Evolutionary conservation across 441 rosid genomes (phyloP), one percentile per base, ranked within the genome.

Genomic region (Populus hybrid): DNA sequence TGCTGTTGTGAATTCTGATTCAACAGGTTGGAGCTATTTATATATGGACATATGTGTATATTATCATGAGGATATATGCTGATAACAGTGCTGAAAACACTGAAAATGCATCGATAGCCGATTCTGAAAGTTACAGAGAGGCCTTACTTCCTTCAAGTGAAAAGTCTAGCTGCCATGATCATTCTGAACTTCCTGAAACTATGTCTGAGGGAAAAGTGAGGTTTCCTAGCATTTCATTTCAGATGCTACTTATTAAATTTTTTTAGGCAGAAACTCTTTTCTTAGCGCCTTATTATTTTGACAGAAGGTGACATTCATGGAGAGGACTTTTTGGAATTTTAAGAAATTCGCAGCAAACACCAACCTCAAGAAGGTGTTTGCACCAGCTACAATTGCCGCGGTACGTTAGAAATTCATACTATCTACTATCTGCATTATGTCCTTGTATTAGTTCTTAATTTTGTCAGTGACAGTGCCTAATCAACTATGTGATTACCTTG

Each of bases 1-100:
- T 46, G 20, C 20, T 26, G 30, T 1, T 66, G 69, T 66, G 36
- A 66, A 11, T 5, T 23, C 10, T 67, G 28, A 30, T 30, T 12
- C 69, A 73, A 74, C 83, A 87, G 90, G 79, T 88, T 80, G 90
- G 88, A 65, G 73, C 86, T 53, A 69, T 86, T 63, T 84, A 79
- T 83, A 10, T 85, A 80, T 88, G 89, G 90, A 76, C 85, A 20
- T 86, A 86, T 34, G 87, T 84, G 21, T 84, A 78, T 77, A 88
- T 81, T 79, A 72, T 88, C 30, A 72, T 88, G 70, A 81, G 89
- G 11, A 23, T 83, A 21, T 86, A 69, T 71, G 80, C 88, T 7
- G 72, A 36, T 57, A 79, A 73, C 69, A 74, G 26, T 38, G 26
- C 74, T 53, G 34, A 64, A 68, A 78, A 57, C 53, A 30, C 30